Evolutionary conservation across 345 rosid species (phyloP).

Genomic region (Kandelia obovata): DNA sequence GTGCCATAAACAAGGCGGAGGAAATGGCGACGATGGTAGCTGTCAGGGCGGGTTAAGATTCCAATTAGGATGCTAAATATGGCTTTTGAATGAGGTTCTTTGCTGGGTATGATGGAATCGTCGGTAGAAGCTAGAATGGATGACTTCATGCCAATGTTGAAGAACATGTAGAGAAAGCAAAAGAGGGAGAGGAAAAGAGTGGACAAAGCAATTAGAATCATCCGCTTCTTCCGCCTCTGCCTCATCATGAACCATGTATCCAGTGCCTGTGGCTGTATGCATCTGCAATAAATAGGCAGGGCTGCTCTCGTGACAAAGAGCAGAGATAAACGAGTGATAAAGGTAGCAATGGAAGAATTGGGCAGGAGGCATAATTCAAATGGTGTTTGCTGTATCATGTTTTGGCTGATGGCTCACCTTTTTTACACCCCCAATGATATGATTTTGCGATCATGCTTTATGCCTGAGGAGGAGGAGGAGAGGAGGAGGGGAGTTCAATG

Average conservation of each 20-base stretch:
- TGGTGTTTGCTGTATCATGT: not conserved
- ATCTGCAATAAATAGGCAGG: no score
- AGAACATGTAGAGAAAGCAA: conserved; percentile 17
- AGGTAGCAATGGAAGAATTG: no score
- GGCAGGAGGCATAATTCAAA: not conserved
- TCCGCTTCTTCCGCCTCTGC: conserved; percentile 6
- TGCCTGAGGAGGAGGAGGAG: not conserved
- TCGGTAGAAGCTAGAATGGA: conserved; percentile 8
- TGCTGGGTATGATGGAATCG: not conserved
- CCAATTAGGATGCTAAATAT: conserved; percentile 38
- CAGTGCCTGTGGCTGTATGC: no score
- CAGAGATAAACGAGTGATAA: no score
- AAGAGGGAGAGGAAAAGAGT: conserved; percentile 12
- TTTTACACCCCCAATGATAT: no score
- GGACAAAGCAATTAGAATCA: conserved; percentile 15
- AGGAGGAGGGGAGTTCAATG: not conserved
- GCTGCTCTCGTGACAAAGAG: no score
- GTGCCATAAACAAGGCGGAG: conserved; percentile 36
- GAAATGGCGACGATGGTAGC: conserved; percentile 34
- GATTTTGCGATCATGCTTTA: not conserved
- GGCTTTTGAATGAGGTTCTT: not conserved
- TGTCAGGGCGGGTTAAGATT: conserved; percentile 30
- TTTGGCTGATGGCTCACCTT: not conserved
- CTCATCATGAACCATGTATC: not conserved
- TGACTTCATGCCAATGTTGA: conserved; percentile 15